A percentile compares a stretch with the other conserved stretches of the same genome.
These are phyloP conservation scores for Paramecium pentaurelia DNA, from an alignment of 73 alveolate genomes.

Conservation along the genomic window DNA sequence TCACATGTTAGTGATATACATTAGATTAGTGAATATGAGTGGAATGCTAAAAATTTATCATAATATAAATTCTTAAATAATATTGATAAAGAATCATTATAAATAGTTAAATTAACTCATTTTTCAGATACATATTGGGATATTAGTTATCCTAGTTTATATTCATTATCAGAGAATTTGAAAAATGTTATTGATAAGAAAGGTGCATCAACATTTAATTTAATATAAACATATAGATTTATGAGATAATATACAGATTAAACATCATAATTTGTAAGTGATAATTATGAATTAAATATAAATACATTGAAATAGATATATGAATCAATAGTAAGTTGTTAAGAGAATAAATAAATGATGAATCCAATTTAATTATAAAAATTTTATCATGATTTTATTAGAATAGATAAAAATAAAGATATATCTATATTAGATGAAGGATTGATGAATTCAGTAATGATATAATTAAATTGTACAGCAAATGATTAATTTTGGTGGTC, in stretches of 20 bases:
- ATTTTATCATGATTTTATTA: neutral
- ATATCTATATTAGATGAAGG: neutral
- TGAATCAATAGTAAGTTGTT: neutral
- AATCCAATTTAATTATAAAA: neutral
- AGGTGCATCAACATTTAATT: neutral
- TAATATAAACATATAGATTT: neutral
- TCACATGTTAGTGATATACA: constrained; percentile 40
- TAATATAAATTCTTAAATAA: constrained; percentile 3
- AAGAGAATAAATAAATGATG: neutral
- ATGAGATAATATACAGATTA: neutral
- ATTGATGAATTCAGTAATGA: neutral
- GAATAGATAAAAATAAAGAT: constrained; percentile 32
- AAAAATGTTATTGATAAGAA: neutral
- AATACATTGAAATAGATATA: neutral
- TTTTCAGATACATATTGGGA: constrained; percentile 50
- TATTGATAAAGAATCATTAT: constrained; percentile 23
- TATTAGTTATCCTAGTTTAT: constrained; percentile 27
- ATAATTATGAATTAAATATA: neutral
- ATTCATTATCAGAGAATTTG: neutral
- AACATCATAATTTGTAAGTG: neutral
- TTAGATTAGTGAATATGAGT: neutral
- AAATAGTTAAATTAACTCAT: constrained; percentile 37
- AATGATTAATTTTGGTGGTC: constrained; percentile 29
- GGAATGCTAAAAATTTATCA: constrained; percentile 13
- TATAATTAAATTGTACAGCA: neutral